These are phyloP conservation scores for Teunomyces kruisii DNA, from an alignment of 805 yeast genomes.

Conservation along the genomic window DNA sequence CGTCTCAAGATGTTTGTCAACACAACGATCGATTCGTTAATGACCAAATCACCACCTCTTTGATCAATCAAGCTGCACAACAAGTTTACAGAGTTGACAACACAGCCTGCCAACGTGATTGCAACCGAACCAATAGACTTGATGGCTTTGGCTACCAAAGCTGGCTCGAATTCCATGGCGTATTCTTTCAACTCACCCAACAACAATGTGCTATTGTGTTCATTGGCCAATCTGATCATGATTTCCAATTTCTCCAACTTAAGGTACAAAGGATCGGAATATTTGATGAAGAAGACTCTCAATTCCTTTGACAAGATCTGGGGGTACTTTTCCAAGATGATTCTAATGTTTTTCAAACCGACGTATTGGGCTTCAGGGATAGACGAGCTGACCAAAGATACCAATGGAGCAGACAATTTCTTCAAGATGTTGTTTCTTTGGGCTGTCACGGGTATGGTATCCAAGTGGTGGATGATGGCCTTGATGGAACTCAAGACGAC, in stretches of 20 bases:
- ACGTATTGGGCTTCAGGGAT: conserved; percentile 92
- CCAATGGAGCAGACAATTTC: conserved; percentile 81
- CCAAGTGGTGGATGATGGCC: conserved; percentile 70
- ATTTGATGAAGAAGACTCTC: conserved; percentile 87
- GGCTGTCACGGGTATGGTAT: conserved; percentile 42
- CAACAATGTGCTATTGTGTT: conserved; percentile 55
- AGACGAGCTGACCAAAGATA: conserved; percentile 80
- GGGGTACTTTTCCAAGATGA: conserved; percentile 87
- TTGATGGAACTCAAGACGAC: conserved; percentile 87
- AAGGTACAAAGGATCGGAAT: conserved; percentile 76
- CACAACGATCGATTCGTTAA: conserved; percentile 61
- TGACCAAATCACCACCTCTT: conserved; percentile 58
- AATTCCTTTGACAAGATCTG: conserved; percentile 71
- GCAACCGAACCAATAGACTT: conserved; percentile 72
- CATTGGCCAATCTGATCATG: conserved; percentile 65
- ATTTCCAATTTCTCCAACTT: conserved; percentile 78
- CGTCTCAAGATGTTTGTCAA: conserved; percentile 67
- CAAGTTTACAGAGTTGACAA: conserved; percentile 59
- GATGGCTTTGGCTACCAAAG: conserved; percentile 67
- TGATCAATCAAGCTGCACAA: conserved; percentile 58
- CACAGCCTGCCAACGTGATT: conserved; percentile 54
- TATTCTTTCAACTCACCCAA: conserved; percentile 76
- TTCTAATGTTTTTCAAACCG: conserved; percentile 85
- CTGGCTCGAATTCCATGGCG: conserved; percentile 81
- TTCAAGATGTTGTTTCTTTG: conserved; percentile 50